These are phyloP conservation scores for Cystofilobasidium ferigula DNA, from an alignment of 768 basidiomycete genomes.

Conservation along the genomic window DNA sequence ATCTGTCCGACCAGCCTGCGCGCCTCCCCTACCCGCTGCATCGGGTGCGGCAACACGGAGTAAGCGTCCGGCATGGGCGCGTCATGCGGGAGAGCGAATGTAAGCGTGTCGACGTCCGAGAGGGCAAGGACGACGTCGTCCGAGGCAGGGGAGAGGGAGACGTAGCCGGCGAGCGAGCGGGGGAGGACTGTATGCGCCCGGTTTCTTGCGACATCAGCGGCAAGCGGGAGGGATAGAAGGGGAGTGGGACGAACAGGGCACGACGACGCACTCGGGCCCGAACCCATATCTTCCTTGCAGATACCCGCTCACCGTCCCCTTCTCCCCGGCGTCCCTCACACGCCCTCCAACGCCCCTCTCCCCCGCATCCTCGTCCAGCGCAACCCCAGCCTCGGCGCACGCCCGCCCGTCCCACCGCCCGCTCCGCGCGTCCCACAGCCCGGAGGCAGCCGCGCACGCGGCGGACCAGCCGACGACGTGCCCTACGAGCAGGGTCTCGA, in stretches of 20 bases:
- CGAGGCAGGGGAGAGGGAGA: constrained; percentile 60
- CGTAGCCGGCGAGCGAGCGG: constrained; percentile 63
- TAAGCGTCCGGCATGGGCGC: constrained; percentile 41
- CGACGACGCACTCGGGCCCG: constrained; percentile 46
- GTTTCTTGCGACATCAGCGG: constrained; percentile 51
- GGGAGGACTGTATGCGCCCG: no score
- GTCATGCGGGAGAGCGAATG: constrained; percentile 44
- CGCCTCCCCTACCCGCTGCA: constrained; percentile 62
- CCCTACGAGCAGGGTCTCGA: constrained; percentile 47
- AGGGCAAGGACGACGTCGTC: constrained; percentile 68
- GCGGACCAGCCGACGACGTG: constrained; percentile 62
- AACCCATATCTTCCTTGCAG: constrained; percentile 72
- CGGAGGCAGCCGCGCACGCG: constrained; percentile 60
- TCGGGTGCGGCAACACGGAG: constrained; percentile 66
- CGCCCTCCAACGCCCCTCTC: constrained; percentile 71
- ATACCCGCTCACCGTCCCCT: constrained; percentile 59
- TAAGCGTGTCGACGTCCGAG: constrained; percentile 66
- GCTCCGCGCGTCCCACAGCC: constrained; percentile 58
- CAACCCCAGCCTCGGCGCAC: constrained; percentile 66
- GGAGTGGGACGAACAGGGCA: neutral
- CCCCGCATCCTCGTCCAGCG: no score
- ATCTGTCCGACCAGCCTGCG: constrained; percentile 62
- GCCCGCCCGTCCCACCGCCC: constrained; percentile 69
- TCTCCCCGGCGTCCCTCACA: constrained; percentile 44
- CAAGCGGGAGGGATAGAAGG: constrained; percentile 36